Base-by-base conservation (phyloP, 768 basidiomycete genomes). In the Artomyces pyxidatus region DNA sequence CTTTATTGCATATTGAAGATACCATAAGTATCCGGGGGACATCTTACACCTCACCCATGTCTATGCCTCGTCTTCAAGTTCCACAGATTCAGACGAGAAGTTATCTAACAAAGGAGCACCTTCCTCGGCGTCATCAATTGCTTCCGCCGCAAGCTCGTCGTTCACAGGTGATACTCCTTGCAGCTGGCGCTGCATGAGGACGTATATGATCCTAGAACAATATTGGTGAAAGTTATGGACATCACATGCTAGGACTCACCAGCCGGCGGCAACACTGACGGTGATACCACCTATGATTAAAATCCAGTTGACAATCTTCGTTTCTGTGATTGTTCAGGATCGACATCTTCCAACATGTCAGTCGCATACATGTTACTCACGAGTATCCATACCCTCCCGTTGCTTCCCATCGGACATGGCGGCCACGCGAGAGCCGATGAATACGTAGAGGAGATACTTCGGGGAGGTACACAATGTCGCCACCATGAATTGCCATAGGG, bases 381-480 rank as follows among this genome's bases (percentile, higher is more conserved):
- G 73, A 21, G 77, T 74, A 59, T 91, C 88, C 88, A 91, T 91
- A 37, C 78, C 67, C 32, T 68, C 73, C 39, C 89, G 76, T 52
- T 81, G 78, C 56, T 83, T 75, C 29, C 85, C 86, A 57, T 92
- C 89, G 9, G 88, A 83, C 14, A 92, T 68, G 10, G 70, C 70
- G 35, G 85, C 85, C 37, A 90, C 76, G 23, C 78, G 78, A 2
- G 83, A 83, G 2, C 89, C 90, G 44, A 91, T 79, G 65, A 90
- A 89, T 12, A 83, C 79, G 50, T 85, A 78, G 23, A 92, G 69
- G 27, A 83, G 63, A 5, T 85, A 67, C 60, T 83, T 90, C 21
- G 90, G 89, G 38, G 81, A 77, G 8, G 81, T 70, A 59, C 79
- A 81, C 39, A 76, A 64, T 4, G 88, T 92, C 6, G 90, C 90